Percentiles rank a stretch among this genome's conserved stretches.
Evolutionary conservation across 2,329 filamentous ascomycete genomes (phyloP).

Genomic region (Akanthomyces uredinophilus): DNA sequence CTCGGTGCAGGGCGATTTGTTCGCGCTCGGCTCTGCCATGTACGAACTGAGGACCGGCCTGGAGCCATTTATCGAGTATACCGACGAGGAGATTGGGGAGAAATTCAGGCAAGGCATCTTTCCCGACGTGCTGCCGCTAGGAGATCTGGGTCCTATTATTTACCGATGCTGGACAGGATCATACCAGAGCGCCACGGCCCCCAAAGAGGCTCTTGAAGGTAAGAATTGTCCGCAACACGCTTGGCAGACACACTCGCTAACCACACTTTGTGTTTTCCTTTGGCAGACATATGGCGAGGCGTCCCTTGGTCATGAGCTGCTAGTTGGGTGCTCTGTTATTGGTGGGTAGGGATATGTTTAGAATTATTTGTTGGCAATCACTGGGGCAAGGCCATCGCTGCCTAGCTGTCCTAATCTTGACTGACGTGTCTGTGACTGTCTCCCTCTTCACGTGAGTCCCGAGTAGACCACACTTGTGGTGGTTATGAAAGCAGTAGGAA

Average conservation of each 20-base stretch:
- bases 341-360: not conserved
- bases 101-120: not conserved
- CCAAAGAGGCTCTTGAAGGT: not conserved
- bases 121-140: not conserved
- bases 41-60: not conserved
- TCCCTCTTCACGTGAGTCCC: not conserved
- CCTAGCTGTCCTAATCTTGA: not conserved
- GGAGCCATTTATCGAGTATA: not conserved
- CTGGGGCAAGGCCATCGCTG: not conserved
- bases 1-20: not conserved
- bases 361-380: not conserved
- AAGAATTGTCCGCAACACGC: not conserved
- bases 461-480: not conserved
- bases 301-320: not conserved
- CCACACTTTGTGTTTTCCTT: not conserved
- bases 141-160: not conserved
- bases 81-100: not conserved
- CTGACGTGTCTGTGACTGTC: not conserved
- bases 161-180: not conserved
- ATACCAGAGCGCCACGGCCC: not conserved
- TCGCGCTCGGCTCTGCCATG: not conserved
- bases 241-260: not conserved
- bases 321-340: not conserved
- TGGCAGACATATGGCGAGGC: not conserved
- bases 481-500: not conserved